Base-by-base conservation (phyloP, 179 eudicot species). In the Patellifolia procumbens region DNA sequence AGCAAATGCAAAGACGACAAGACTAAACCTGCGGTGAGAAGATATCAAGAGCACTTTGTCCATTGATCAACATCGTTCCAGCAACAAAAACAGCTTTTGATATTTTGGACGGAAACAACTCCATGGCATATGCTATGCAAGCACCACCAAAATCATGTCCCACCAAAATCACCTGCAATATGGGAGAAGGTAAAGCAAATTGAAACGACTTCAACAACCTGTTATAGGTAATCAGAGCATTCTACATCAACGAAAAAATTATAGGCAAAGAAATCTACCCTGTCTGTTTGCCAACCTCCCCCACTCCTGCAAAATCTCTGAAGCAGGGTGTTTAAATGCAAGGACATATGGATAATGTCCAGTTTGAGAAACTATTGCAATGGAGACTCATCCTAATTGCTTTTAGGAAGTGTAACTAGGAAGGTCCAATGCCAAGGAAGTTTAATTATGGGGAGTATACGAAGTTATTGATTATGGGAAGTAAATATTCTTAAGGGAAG, bases 141-240 rank as follows among this genome's bases (percentile, higher is more conserved):
- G 91, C 88, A 35, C 98, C 98, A 37, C 98, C 98, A 82, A 94
- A 88, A 86, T 94, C 98, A 85, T 94, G 98, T 48, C 97, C 98
- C 26, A 91, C 98, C 90, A 94, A 80, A 76, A 94, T 90, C 63
- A 89, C 98, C 98, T 92, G 86, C 81, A 85, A 19, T 37, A 42
- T 63, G 34, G 26, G 46, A 66, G 77, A 64, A 65, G 42, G 68
- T 20, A n/a, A 24, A 7, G 24, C 45, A 2, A 5, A 7, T 22
- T 12, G 3, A 26, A 24, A 22, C 16, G 4, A 24, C 13, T 43
- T 68, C 4, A 66, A 42, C 8, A 66, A n/a, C 24, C 20, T 0
- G 68, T 24, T 34, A 63, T 35, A 22, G 22, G 5, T 63, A 35
- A 20, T 20, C 9, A 56, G 9, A 24, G 15, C 24, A 1, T 56